Conservation (phyloP, 129 eudicot genomes). For the Daucus carota region DH1_v3.0 NC_030389.2:30631501-30632000, state of each 20-base stretch:
- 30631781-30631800: neutral
- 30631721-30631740: neutral
- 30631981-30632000: no score
- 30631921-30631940: no score
- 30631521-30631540: neutral
- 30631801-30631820: neutral
- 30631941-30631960: no score
- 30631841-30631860: neutral
- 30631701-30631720: slow-evolving; percentile 57
- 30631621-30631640: neutral
- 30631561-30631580: neutral
- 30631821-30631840: neutral
- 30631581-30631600: neutral
- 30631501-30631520: no score
- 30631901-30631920: no score
- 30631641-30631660: neutral
- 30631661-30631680: slow-evolving; percentile 8
- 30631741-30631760: neutral
- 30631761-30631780: neutral
- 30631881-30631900: no score
- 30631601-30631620: neutral
- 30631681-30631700: slow-evolving; percentile 25
- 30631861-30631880: no score
- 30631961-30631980: no score
- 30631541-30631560: neutral